Evolutionary conservation across 345 rosid species (phyloP).

Genomic region (Streptanthus diversifolius): DNA sequence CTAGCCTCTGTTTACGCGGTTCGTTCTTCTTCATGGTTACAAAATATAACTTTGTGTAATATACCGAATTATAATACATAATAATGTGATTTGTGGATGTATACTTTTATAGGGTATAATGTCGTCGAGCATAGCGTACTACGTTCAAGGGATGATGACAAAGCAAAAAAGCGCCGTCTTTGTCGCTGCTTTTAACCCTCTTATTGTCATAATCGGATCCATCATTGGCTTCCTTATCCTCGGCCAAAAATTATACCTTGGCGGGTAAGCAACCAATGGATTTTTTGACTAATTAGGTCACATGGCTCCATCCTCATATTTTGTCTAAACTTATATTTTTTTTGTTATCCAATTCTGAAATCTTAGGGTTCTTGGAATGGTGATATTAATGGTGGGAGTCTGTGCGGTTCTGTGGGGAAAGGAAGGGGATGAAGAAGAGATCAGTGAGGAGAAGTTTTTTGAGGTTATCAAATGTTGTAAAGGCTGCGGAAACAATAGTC

Average conservation of each 20-base stretch:
- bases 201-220: constrained; percentile 89
- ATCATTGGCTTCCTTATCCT: constrained; percentile 80
- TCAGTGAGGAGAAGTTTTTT: constrained; percentile 12
- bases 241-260: constrained; percentile 59
- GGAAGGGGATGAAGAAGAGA: constrained; percentile 56
- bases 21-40: constrained; percentile 13
- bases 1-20: constrained; percentile 94
- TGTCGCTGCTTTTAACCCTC: constrained; percentile 90
- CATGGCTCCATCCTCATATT: background rate
- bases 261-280: constrained; percentile 51
- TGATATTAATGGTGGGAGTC: constrained; percentile 63
- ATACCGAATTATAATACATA: background rate
- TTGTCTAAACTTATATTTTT: background rate
- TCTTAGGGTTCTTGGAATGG: constrained; percentile 60
- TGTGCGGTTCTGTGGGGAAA: constrained; percentile 87
- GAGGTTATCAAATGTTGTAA: constrained; percentile 23
- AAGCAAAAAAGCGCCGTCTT: constrained; percentile 75
- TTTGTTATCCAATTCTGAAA: background rate
- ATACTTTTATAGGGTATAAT: constrained; percentile 60
- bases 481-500: background rate
- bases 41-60: background rate
- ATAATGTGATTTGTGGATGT: background rate
- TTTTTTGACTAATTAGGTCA: background rate
- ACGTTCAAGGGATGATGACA: constrained; percentile 87
- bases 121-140: constrained; percentile 87